Percentiles rank a stretch among this genome's conserved stretches.
These are phyloP conservation scores for Populus alba DNA, from an alignment of 345 rosid species.

Conservation along the genomic window DNA sequence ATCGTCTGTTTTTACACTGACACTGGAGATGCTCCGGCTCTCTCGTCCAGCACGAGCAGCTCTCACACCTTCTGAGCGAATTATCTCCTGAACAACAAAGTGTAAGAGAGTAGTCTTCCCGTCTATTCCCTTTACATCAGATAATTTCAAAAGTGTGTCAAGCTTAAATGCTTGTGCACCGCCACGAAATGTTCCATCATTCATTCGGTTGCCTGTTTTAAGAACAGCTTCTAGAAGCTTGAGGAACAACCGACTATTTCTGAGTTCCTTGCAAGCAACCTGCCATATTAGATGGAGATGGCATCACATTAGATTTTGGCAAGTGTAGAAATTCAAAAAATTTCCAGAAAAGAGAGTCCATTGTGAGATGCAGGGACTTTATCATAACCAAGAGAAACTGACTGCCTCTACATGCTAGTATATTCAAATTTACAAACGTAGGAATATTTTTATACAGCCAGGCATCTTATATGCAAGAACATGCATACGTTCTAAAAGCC, in stretches of 20 bases:
- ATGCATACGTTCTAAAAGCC: neutral
- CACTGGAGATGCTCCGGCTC: constrained; percentile 51
- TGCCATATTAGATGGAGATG: constrained; percentile 21
- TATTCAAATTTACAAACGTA: neutral
- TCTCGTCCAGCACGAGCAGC: constrained; percentile 75
- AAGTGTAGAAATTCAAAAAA: neutral
- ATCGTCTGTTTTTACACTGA: constrained; percentile 71
- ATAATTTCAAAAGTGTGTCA: constrained; percentile 88
- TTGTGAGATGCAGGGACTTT: neutral
- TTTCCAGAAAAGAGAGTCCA: neutral
- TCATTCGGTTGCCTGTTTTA: constrained; percentile 99
- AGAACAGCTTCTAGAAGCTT: constrained; percentile 98
- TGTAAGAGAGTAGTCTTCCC: constrained; percentile 97
- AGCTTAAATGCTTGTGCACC: constrained; percentile 98
- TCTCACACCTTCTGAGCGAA: constrained; percentile 83
- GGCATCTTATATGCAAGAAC: neutral
- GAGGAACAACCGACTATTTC: constrained; percentile 76
- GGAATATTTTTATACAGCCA: neutral
- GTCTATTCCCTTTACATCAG: constrained; percentile 93
- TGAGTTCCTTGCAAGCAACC: constrained; percentile 91
- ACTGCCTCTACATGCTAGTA: neutral
- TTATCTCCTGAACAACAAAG: constrained; percentile 92
- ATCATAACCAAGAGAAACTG: neutral
- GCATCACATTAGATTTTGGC: neutral
- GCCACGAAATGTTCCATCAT: constrained; percentile 94